Base-by-base conservation (phyloP, 129 eudicot genomes). In the Arctium lappa region DNA sequence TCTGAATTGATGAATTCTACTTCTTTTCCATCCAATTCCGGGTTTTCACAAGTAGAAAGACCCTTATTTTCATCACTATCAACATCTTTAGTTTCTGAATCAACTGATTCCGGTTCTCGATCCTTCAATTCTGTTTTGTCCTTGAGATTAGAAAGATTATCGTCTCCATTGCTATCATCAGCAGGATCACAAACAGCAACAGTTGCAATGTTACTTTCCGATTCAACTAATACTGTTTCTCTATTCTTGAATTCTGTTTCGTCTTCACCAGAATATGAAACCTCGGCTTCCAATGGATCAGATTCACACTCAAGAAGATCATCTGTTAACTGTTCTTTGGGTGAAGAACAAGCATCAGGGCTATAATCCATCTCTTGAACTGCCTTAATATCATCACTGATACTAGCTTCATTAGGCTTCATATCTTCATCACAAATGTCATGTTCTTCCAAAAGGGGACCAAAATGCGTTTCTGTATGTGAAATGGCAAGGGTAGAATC, bases 291-390 rank as follows among this genome's bases (percentile, higher is more conserved):
- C 42, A 74, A 86, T 10, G 81, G 48, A 85, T 80, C 91, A 85
- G 50, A 48, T 56, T 77, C 72, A 62, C 84, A 87, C 73, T 92
- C 76, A 38, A 50, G 42, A 75, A 65, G 79, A 85, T 84, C 86
- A 79, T 66, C 81, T 13, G 65, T 73, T 63, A 69, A 22, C 65
- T 76, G 86, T 69, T 66, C 37, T 76, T 63, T 42, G 42, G 36
- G 87, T 83, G 80, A 86, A 73, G 80, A 82, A 5, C 7, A 63
- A 32, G 32, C 16, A 37, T 76, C 78, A 34, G 36, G 44, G 74
- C 44, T 42, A 15, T 48, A 5, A 0, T 44, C 50, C 10, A 44
- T 80, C 62, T 74, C 86, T 48, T 65, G 60, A 87, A 80, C 69
- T 32, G 80, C 68, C 27, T 48, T 75, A 40, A 6, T 6, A 13